Conservation (phyloP, 2,329 filamentous ascomycete genomes). For the Fusarium sarcochroum region DNA sequence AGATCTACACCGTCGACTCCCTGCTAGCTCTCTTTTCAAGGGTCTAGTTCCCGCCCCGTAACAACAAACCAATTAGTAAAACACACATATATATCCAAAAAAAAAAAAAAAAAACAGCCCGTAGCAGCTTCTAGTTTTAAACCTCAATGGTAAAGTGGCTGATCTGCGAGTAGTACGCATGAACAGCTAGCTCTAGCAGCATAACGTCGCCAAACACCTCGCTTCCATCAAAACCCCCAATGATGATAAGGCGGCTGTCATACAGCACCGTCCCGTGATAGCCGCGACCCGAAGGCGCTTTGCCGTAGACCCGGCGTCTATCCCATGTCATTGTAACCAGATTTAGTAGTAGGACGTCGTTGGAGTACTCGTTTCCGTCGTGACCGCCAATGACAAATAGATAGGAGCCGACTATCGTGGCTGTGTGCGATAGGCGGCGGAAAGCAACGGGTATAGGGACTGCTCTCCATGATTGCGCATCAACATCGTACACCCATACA, state of each 20-base stretch:
- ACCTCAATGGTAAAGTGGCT: constrained; percentile 80
- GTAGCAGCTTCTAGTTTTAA: constrained; percentile 49
- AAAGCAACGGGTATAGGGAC: constrained; percentile 73
- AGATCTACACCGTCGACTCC: constrained; percentile 41
- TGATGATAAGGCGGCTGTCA: constrained; percentile 73
- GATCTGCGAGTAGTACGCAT: constrained; percentile 81
- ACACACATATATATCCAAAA: constrained; percentile 27
- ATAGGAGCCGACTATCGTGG: constrained; percentile 78
- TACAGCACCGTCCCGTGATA: constrained; percentile 77
- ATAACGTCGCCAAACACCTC: constrained; percentile 78
- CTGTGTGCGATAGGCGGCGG: constrained; percentile 76
- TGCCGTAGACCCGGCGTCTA: constrained; percentile 73
- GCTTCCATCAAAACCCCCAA: constrained; percentile 77
- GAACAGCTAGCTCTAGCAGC: constrained; percentile 76
- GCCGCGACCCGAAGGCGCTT: constrained; percentile 73
- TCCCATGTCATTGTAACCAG: constrained; percentile 83
- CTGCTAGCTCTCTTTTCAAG: constrained; percentile 39
- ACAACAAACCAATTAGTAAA: constrained; percentile 30
- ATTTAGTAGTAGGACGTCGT: constrained; percentile 77
- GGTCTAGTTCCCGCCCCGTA: constrained; percentile 21
- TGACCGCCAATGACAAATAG: constrained; percentile 79
- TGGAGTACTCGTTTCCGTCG: constrained; percentile 78
- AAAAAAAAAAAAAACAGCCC: no score
- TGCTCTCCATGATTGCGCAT: constrained; percentile 70
- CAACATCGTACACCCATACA: constrained; percentile 80